Evolutionary conservation across 768 basidiomycete genomes (phyloP).

Genomic region (Kwoniella botswanensis): DNA sequence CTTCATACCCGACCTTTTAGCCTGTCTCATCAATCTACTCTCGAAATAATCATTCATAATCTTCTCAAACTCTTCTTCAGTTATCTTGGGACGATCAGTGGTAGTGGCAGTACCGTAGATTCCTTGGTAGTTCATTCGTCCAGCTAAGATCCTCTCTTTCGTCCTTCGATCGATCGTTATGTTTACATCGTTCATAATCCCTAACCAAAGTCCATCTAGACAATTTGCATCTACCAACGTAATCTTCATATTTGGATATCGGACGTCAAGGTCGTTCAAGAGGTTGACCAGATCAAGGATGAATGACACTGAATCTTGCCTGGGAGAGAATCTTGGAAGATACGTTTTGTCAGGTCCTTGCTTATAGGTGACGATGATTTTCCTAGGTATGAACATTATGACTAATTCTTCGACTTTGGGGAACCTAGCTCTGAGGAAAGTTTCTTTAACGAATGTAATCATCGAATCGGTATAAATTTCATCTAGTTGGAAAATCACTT

Average conservation of each 20-base stretch:
- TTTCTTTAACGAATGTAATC: neutral
- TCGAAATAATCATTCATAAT: neutral
- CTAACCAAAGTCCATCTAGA: neutral
- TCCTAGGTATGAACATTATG: neutral
- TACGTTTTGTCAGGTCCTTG: neutral
- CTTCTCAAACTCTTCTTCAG: neutral
- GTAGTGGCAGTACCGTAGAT: neutral
- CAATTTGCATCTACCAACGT: neutral
- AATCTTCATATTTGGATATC: neutral
- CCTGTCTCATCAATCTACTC: neutral
- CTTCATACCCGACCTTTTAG: neutral
- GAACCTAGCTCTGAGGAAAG: neutral
- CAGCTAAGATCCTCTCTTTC: neutral
- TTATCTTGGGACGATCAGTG: neutral
- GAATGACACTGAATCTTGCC: neutral
- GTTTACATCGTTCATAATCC: neutral
- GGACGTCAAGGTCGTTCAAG: neutral
- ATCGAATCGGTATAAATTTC: neutral
- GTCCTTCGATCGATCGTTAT: neutral
- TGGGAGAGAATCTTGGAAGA: neutral
- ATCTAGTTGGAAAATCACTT: constrained; percentile 2
- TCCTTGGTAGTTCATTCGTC: neutral
- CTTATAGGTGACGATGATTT: neutral
- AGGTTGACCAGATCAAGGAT: neutral
- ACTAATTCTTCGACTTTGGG: neutral